Percentiles rank a stretch among this genome's conserved stretches.
phyloP scores from a whole-genome alignment of 2,329 filamentous ascomycete species.

The Penicillium occitanis region DNA sequence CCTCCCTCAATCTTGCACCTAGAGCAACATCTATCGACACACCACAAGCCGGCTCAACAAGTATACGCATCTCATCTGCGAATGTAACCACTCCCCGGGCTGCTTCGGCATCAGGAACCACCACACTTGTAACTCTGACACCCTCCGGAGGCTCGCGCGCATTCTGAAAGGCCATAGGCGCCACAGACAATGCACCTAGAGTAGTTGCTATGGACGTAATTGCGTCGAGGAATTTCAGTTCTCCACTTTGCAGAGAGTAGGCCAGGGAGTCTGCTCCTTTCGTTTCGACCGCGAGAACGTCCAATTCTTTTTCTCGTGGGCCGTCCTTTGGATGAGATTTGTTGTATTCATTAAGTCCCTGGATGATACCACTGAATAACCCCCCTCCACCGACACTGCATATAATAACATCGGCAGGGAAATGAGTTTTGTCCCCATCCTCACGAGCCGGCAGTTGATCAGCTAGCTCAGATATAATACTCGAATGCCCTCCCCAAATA shows the following conservation, averaged over 20 bases:
- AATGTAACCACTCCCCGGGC: slow-evolving; percentile 71
- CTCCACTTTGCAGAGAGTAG: slow-evolving; percentile 54
- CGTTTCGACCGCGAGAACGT: slow-evolving; percentile 71
- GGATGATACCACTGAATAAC: slow-evolving; percentile 69
- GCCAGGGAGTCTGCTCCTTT: slow-evolving; percentile 67
- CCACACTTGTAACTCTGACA: slow-evolving; percentile 55
- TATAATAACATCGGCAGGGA: slow-evolving; percentile 66
- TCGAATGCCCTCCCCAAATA: slow-evolving; percentile 39
- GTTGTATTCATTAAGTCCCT: slow-evolving; percentile 52
- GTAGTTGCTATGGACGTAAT: slow-evolving; percentile 74
- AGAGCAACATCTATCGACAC: slow-evolving; percentile 61
- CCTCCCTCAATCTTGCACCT: slow-evolving; percentile 28
- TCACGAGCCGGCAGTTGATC: slow-evolving; percentile 33
- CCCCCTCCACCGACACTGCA: slow-evolving; percentile 78
- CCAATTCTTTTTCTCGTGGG: slow-evolving; percentile 21
- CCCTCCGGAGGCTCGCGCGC: slow-evolving; percentile 44
- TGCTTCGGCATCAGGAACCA: slow-evolving; percentile 72
- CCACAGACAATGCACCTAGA: slow-evolving; percentile 67
- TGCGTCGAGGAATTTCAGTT: slow-evolving; percentile 59
- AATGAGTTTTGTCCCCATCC: slow-evolving; percentile 19
- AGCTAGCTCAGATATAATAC: slow-evolving; percentile 38
- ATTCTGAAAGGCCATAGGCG: slow-evolving; percentile 63
- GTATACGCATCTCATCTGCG: slow-evolving; percentile 72
- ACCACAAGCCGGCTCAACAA: slow-evolving; percentile 81
- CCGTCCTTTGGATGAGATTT: not conserved